A percentile compares a stretch with the other conserved stretches of the same genome.
Conservation (phyloP, 2,329 filamentous ascomycete genomes). For the Botrytis pseudocinerea region DNA sequence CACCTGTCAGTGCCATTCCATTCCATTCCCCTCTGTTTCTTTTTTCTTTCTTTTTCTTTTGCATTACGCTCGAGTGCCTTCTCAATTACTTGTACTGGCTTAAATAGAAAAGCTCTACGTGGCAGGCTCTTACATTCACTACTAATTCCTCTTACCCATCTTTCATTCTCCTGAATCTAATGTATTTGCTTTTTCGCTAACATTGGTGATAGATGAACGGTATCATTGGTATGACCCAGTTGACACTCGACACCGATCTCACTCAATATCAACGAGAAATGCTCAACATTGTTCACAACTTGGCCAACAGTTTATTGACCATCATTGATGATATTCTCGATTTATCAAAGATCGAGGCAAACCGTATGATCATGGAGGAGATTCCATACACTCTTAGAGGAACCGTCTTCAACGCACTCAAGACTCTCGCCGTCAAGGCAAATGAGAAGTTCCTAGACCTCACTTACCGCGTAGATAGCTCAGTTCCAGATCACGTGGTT, state of each 20-base stretch:
- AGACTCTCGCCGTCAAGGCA: constrained; percentile 94
- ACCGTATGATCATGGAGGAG: constrained; percentile 97
- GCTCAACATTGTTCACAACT: constrained; percentile 96
- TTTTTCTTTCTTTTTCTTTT: neutral
- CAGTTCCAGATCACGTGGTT: constrained; percentile 91
- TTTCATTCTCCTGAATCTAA: neutral
- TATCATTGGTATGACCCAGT: constrained; percentile 70
- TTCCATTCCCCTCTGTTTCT: neutral
- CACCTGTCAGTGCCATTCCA: constrained; percentile 63
- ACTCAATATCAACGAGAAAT: constrained; percentile 96
- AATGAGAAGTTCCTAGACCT: constrained; percentile 94
- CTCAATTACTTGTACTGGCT: neutral
- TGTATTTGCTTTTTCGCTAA: constrained; percentile 5
- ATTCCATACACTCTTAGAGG: constrained; percentile 93
- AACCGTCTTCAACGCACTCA: constrained; percentile 95
- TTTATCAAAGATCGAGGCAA: constrained; percentile 84
- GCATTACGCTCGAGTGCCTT: neutral
- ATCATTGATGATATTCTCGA: constrained; percentile 88
- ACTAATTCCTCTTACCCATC: neutral
- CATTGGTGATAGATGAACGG: constrained; percentile 24
- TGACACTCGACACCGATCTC: constrained; percentile 91
- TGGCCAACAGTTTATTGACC: constrained; percentile 92
- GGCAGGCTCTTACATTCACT: neutral
- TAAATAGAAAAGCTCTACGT: neutral
- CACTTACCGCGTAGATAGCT: constrained; percentile 89